These are phyloP conservation scores for Penicillium sp. DNA, from an alignment of 2,329 filamentous ascomycete species.

Conservation along the genomic window DNA sequence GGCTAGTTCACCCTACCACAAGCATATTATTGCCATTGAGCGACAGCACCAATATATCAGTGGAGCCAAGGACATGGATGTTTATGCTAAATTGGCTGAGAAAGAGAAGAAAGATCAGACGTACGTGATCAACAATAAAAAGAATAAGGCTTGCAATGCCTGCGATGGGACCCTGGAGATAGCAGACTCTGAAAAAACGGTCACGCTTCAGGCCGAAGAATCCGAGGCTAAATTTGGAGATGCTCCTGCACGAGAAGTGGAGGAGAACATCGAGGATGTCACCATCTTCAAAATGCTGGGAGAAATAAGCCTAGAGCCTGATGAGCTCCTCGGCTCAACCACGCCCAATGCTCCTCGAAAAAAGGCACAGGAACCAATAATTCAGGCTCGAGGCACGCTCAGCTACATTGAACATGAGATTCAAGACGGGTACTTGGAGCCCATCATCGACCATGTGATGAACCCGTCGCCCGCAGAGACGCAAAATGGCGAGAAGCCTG, in stretches of 20 bases:
- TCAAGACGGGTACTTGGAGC: conserved; percentile 40
- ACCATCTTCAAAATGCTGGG: conserved; percentile 35
- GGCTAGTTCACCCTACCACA: conserved; percentile 80
- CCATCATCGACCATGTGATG: conserved; percentile 34
- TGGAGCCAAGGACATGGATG: conserved; percentile 79
- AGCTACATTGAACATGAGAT: conserved; percentile 46
- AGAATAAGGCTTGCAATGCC: conserved; percentile 42
- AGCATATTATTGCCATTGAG: conserved; percentile 87
- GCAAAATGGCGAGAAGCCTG: not conserved
- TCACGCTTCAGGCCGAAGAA: conserved; percentile 1
- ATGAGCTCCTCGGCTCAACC: conserved; percentile 24
- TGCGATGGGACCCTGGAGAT: conserved; percentile 18
- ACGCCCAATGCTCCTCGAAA: conserved; percentile 8
- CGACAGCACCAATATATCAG: conserved; percentile 81
- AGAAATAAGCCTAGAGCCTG: conserved; percentile 33
- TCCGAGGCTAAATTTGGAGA: conserved; percentile 3
- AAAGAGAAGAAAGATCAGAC: conserved; percentile 63
- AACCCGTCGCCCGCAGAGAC: conserved; percentile 11
- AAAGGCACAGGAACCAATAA: conserved; percentile 16
- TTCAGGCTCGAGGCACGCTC: conserved; percentile 31
- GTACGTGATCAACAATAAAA: conserved; percentile 68
- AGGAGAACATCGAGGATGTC: conserved; percentile 24
- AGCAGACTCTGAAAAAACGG: conserved; percentile 5
- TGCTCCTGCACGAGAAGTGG: conserved; percentile 5
- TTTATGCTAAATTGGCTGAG: conserved; percentile 72